Percentiles rank a stretch among this genome's conserved stretches.
These are phyloP conservation scores for Barbarea vulgaris DNA, from an alignment of 345 rosid species.

Conservation along the genomic window DNA sequence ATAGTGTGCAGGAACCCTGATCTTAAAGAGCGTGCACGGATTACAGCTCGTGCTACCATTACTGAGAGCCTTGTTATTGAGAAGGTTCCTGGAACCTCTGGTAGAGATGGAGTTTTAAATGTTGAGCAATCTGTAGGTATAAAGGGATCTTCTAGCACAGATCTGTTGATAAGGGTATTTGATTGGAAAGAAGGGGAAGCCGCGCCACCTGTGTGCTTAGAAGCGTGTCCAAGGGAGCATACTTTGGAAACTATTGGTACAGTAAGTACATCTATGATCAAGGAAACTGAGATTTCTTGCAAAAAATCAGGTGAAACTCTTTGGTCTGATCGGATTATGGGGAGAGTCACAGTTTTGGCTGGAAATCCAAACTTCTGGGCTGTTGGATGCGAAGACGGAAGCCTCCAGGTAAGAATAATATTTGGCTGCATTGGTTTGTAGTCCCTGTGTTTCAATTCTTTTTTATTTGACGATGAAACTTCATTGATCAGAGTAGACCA, in stretches of 20 bases:
- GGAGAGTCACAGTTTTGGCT: constrained; percentile 89
- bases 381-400: constrained; percentile 96
- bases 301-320: constrained; percentile 71
- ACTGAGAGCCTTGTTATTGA: constrained; percentile 84
- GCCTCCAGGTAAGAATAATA: constrained; percentile 68
- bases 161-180: constrained; percentile 75
- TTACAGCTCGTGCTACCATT: constrained; percentile 75
- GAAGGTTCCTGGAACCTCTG: constrained; percentile 62
- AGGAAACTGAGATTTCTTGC: constrained; percentile 87
- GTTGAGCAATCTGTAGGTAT: constrained; percentile 64
- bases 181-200: constrained; percentile 82
- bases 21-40: constrained; percentile 69
- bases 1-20: constrained; percentile 54
- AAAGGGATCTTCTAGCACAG: constrained; percentile 52
- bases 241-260: constrained; percentile 76
- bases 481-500: not conserved
- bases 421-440: constrained; percentile 10
- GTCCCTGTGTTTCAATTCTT: not conserved
- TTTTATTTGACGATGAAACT: constrained; percentile 1
- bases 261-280: constrained; percentile 61
- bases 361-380: constrained; percentile 99
- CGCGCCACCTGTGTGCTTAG: constrained; percentile 73
- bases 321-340: constrained; percentile 90
- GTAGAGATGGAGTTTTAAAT: constrained; percentile 56
- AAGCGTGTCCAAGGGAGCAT: constrained; percentile 81